Conservation (phyloP, 768 basidiomycete species). For the Rhodotorula babjevae region DNA sequence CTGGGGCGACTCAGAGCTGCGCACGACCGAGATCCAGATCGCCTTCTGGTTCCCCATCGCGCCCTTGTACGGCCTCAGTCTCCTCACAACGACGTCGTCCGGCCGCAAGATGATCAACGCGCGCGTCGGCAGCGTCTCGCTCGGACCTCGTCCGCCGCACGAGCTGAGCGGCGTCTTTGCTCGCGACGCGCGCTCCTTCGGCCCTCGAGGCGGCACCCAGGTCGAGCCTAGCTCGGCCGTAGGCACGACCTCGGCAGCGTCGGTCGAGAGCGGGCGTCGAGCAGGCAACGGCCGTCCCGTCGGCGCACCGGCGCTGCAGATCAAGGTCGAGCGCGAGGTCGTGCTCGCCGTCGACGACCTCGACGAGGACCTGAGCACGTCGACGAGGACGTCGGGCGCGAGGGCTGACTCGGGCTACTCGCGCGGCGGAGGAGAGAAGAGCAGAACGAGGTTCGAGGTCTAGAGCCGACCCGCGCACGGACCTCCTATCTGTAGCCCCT, state of each 20-base stretch:
- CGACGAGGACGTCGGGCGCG: neutral
- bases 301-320: neutral
- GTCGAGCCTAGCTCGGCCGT: neutral
- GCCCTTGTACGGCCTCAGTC: conserved; percentile 13
- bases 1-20: neutral
- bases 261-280: too few relatives aligned
- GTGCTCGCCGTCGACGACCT: neutral
- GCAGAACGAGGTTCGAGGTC: neutral
- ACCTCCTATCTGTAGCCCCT: neutral
- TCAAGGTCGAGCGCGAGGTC: neutral
- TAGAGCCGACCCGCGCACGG: neutral
- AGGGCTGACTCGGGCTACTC: neutral
- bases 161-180: neutral
- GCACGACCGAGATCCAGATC: neutral
- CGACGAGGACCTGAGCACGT: neutral
- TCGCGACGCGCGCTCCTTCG: neutral
- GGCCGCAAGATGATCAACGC: conserved; percentile 4
- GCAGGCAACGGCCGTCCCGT: too few relatives aligned
- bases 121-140: neutral
- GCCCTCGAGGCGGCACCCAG: neutral
- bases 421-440: neutral
- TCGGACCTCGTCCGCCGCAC: neutral
- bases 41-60: neutral
- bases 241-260: too few relatives aligned
- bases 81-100: conserved; percentile 7